Base-by-base conservation (phyloP, 176 grass and related monocot species). In the Carex littledalei region DNA sequence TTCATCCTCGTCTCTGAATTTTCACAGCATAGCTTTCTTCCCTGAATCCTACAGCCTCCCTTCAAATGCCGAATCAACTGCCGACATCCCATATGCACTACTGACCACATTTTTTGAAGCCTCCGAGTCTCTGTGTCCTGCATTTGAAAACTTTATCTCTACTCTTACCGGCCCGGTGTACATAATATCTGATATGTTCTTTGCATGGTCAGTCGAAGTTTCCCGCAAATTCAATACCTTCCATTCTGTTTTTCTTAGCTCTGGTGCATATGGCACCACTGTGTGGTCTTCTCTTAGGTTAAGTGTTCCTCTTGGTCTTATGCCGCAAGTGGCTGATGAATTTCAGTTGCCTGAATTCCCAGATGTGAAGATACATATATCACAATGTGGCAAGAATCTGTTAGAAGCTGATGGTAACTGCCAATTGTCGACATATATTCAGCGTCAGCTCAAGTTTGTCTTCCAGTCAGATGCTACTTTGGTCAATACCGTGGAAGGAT, bases 1-100 rank as follows among this genome's bases (percentile, higher is more conserved):
- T 84, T 76, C 82, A 50, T n/a, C 45, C 6, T 32, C 61, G 20
- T 50, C 26, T 18, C 13, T 86, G 50, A 21, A 22, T 17, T 83
- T 82, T 84, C 86, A 85, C 66, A 37, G 52, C 9, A 8, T 90
- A n/a, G 70, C 86, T 6, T 90, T 93, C 86, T 59, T 6, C 49
- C 84, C 88, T 31, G 66, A 75, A 29, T 75, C 82, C 63, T 86
- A 93, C 54, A 84, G 88, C 9, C 84, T 93, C 6, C 91, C 88
- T 18, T 39, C 80, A 1, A 67, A 67, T 34, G 76, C 24, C 8
- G 88, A 93, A 74, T 88, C 84, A 57, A 52, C n/a, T 17, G 52
- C 11, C 32, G 47, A 52, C 79, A 68, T 92, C 86, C 84, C 82
- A 18, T 6, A 21, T 18, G 5, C 7, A 4, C 37, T 35, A 13